Evolutionary conservation across 257 asterid genomes (phyloP).

Genomic region (Anisodus tanguticus): DNA sequence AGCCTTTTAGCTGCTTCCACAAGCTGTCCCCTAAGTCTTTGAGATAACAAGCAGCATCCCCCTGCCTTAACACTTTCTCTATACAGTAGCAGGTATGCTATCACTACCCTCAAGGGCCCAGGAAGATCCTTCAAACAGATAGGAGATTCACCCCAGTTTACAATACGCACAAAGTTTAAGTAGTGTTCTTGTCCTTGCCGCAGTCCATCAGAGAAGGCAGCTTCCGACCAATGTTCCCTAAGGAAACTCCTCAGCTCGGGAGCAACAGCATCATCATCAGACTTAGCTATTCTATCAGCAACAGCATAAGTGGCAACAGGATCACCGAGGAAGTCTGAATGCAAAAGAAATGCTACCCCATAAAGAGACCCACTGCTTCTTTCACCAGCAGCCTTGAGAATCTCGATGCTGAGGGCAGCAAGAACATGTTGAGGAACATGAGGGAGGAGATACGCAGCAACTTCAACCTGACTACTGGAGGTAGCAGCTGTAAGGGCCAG

Average conservation of each 20-base stretch:
- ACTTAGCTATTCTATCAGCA: constrained; percentile 79
- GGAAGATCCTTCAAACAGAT: constrained; percentile 78
- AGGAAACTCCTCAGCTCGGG: constrained; percentile 72
- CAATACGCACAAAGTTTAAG: constrained; percentile 56
- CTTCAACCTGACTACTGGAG: constrained; percentile 79
- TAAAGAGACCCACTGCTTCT: constrained; percentile 88
- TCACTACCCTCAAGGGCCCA: constrained; percentile 75
- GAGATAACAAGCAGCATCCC: constrained; percentile 67
- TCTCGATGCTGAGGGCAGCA: constrained; percentile 86
- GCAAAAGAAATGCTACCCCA: constrained; percentile 86
- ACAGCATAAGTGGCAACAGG: constrained; percentile 85
- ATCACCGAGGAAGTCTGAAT: constrained; percentile 74
- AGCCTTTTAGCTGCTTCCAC: constrained; percentile 79
- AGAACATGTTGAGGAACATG: constrained; percentile 91
- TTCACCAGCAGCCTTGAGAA: constrained; percentile 94
- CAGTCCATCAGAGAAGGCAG: constrained; percentile 63
- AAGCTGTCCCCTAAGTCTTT: constrained; percentile 80
- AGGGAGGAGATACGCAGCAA: constrained; percentile 85
- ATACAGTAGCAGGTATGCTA: constrained; percentile 87
- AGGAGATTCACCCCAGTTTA: constrained; percentile 69
- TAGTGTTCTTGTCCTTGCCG: constrained; percentile 66
- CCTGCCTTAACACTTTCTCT: constrained; percentile 80
- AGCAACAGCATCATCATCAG: constrained; percentile 73
- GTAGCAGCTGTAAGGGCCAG: constrained; percentile 97
- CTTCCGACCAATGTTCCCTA: constrained; percentile 81